Evolutionary conservation across 2,329 filamentous ascomycete species (phyloP), one percentile per base, ranked within the genome.

Genomic region (Shiraia bambusicola): DNA sequence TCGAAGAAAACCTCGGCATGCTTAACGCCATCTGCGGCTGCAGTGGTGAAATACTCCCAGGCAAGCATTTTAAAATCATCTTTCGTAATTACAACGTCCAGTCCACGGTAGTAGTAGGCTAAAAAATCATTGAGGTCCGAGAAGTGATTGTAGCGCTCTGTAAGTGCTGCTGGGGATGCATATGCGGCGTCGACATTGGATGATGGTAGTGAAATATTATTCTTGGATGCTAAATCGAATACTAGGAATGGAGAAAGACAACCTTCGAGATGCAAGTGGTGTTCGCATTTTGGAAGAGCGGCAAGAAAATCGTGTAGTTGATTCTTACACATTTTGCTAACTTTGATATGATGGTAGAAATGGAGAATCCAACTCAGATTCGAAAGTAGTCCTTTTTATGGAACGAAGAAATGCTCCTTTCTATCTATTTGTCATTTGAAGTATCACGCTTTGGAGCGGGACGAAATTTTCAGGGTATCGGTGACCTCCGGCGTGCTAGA

Each of bases 1-100:
- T 91, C 87, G 70, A 91, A 90, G 71, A 89, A 91, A 50, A 89
- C 77, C 66, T 91, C 87, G 11, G 84, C 84, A 59, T 91, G 86
- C 34, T 79, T 75, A 2, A 90, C 82, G 27, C 81, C 80, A 48
- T 88, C 81, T 2, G 70, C 69, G 24, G 80, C 75, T 2, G 84
- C 86, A 43, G 77, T 79, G 24, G 73, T 59, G 64, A 90, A 86
- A 70, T 91, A 91, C 48, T 79, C 78, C 73, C 81, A 86, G 4
- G 84, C 85, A 9, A 92, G 75, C 38, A 78, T 79, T 62, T 87
- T 83, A 57, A 87, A 91, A 68, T 91, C 87, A n/a, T 72, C 68
- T 13, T 76, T 71, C 4, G 78, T 76, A 43, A 83, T 70, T 15
- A 91, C 78, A 2, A 85, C 85, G 29, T 77, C 80, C 77, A 89